A percentile compares a stretch with the other conserved stretches of the same genome.
Conservation (phyloP, 140 eudicot species). For the Bidens hawaiensis region DNA sequence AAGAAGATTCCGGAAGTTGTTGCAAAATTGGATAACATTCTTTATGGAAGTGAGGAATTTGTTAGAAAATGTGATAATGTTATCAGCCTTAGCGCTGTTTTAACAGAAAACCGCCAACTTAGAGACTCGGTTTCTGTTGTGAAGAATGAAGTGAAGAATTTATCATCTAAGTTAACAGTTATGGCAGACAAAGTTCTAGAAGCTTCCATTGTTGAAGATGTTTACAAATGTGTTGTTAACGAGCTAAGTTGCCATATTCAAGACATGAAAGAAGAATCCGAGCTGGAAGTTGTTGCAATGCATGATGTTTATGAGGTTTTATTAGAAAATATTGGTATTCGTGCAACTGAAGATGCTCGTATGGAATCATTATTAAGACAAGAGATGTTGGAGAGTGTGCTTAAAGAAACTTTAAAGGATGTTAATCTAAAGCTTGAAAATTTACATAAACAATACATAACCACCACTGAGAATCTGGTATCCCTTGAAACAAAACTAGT, state of each 20-base stretch:
- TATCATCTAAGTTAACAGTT: conserved; percentile 43
- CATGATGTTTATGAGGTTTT: conserved; percentile 47
- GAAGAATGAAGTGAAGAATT: conserved; percentile 41
- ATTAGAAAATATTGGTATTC: conserved; percentile 17
- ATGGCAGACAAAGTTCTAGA: conserved; percentile 44
- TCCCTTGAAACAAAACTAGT: conserved; percentile 35
- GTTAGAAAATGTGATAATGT: conserved; percentile 26
- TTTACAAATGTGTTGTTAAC: conserved; percentile 42
- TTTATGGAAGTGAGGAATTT: conserved; percentile 38
- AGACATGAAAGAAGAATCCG: conserved; percentile 42
- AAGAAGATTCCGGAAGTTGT: conserved; percentile 68
- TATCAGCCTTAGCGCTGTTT: conserved; percentile 43
- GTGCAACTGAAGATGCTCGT: conserved; percentile 40
- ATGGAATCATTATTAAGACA: conserved; percentile 41
- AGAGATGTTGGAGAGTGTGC: conserved; percentile 33
- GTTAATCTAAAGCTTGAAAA: conserved; percentile 30
- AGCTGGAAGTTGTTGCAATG: conserved; percentile 23
- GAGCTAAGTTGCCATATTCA: conserved; percentile 33
- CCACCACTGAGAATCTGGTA: conserved; percentile 25
- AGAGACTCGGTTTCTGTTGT: conserved; percentile 40
- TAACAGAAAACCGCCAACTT: conserved; percentile 55
- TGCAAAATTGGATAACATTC: conserved; percentile 52
- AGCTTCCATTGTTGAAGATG: conserved; percentile 51
- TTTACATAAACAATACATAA: conserved; percentile 21
- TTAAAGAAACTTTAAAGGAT: conserved; percentile 42